Evolutionary conservation across 2,329 filamentous ascomycete genomes (phyloP).

Genomic region (Eutypa lata): DNA sequence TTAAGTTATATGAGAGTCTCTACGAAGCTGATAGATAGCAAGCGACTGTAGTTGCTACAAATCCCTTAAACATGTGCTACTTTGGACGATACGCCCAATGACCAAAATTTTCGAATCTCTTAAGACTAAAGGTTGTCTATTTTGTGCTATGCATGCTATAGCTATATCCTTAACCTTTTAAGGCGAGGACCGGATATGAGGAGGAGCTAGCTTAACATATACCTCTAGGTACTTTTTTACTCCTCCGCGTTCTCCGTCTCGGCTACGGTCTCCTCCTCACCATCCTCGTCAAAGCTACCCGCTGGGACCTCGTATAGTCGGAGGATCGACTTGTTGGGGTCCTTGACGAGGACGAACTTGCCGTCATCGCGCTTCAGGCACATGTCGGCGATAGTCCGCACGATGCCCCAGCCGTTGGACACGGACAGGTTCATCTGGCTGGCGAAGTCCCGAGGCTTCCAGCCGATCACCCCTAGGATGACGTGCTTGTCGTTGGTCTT

Average conservation of each 20-base stretch:
- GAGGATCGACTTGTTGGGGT: slow-evolving; percentile 95
- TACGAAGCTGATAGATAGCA: no score
- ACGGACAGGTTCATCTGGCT: slow-evolving; percentile 97
- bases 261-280: slow-evolving; percentile 63
- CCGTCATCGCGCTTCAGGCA: slow-evolving; percentile 73
- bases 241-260: slow-evolving; percentile 41
- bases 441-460: slow-evolving; percentile 97
- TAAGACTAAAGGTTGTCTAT: no score
- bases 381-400: slow-evolving; percentile 97
- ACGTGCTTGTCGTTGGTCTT: slow-evolving; percentile 92
- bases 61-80: no score
- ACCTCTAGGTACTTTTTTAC: no score
- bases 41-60: no score
- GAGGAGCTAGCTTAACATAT: no score
- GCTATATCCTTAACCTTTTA: no score
- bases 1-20: no score
- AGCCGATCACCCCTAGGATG: slow-evolving; percentile 90
- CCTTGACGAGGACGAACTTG: slow-evolving; percentile 80
- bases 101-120: no score
- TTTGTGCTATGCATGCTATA: no score
- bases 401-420: slow-evolving; percentile 97
- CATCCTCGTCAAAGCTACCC: slow-evolving; percentile 87
- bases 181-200: no score
- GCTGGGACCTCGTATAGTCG: slow-evolving; percentile 88
- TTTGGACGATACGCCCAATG: no score